Conservation (phyloP, 768 basidiomycete species). For the Cystobasidium tubakii region DNA sequence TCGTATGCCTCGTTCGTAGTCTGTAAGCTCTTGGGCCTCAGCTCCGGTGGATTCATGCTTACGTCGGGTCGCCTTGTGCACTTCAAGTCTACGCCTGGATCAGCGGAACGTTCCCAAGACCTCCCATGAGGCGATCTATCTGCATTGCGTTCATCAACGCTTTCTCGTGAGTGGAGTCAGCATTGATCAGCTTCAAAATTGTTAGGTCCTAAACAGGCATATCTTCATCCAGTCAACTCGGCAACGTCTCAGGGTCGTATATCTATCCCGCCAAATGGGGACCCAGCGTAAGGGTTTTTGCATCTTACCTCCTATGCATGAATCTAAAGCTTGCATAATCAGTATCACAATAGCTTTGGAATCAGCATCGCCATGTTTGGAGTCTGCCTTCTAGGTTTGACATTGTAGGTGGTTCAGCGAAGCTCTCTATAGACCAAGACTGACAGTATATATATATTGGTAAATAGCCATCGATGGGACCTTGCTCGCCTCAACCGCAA, state of each 20-base stretch:
- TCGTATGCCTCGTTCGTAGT: constrained; percentile 14
- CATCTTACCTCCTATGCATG: neutral
- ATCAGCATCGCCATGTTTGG: constrained; percentile 63
- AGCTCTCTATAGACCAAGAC: too few relatives aligned
- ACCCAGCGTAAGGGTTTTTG: constrained; percentile 53
- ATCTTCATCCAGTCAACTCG: constrained; percentile 63
- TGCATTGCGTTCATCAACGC: constrained; percentile 58
- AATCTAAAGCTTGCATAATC: too few relatives aligned
- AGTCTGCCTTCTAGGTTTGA: constrained; percentile 55
- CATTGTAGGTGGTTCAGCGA: constrained; percentile 28
- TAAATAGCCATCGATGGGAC: constrained; percentile 45
- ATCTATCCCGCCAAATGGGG: constrained; percentile 48
- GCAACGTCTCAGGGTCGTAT: constrained; percentile 77
- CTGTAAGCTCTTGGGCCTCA: neutral
- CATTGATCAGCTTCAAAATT: neutral
- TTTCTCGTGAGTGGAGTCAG: constrained; percentile 30
- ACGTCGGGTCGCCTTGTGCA: too few relatives aligned
- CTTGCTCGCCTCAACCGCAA: constrained; percentile 49
- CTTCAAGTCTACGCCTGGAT: constrained; percentile 52
- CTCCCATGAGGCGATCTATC: constrained; percentile 79
- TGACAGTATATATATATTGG: too few relatives aligned
- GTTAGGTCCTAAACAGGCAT: neutral
- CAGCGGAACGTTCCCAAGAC: constrained; percentile 62
- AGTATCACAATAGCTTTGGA: constrained; percentile 55
- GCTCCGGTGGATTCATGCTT: neutral